These are phyloP conservation scores for Fusarium pseudonygamai DNA, from an alignment of 2,329 filamentous ascomycete genomes.

Conservation along the genomic window DNA sequence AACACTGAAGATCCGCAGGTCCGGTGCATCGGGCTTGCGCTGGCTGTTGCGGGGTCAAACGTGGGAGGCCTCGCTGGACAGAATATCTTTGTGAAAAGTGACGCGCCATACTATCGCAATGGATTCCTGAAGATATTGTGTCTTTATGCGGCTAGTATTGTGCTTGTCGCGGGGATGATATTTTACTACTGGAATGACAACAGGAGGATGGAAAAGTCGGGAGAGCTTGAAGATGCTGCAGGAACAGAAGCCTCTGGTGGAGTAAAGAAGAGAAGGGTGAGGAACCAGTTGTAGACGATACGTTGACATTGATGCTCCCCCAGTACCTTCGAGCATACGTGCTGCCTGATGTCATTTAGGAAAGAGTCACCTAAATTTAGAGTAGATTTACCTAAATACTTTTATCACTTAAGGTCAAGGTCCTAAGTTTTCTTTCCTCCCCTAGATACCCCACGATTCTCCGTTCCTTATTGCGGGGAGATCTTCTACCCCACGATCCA, in stretches of 20 bases:
- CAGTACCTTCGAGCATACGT: no score
- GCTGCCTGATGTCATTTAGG: no score
- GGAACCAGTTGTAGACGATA: neutral
- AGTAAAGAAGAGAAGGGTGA: neutral
- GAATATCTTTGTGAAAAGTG: neutral
- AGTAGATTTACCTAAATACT: no score
- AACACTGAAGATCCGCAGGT: neutral
- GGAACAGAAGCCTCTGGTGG: fast-evolving
- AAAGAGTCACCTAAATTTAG: no score
- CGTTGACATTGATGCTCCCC: no score
- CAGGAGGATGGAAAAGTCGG: neutral
- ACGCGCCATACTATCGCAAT: neutral
- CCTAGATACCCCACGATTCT: neutral
- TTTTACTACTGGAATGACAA: slow-evolving; percentile 14
- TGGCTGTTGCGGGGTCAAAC: neutral
- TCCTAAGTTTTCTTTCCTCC: no score
- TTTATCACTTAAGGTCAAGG: no score
- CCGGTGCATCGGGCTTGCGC: neutral
- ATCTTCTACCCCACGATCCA: neutral
- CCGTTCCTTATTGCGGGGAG: neutral
- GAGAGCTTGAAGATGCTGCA: fast-evolving
- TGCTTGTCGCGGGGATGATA: slow-evolving; percentile 9
- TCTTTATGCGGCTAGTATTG: slow-evolving; percentile 4
- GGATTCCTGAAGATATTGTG: neutral
- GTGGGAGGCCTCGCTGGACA: neutral